Evolutionary conservation across 331 rosid species (phyloP).

Genomic region (Rosa hybrid): DNA sequence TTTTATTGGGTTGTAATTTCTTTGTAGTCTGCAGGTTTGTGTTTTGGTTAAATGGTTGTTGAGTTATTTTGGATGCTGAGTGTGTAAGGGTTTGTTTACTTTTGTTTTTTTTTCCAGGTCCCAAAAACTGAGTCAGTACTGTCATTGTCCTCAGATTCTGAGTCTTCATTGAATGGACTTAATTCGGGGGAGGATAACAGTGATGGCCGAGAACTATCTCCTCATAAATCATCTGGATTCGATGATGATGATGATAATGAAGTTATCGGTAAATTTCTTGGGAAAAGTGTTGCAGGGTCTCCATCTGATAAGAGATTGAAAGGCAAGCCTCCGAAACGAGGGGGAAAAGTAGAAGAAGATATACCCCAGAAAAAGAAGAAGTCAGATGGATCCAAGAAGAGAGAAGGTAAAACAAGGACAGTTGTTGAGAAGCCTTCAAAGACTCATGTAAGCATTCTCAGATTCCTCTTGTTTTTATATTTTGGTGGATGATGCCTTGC

Average conservation of each 20-base stretch:
- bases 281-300: slow-evolving; percentile 30
- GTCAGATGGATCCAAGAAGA: slow-evolving; percentile 30
- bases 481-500: neutral
- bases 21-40: neutral
- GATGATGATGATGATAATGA: slow-evolving; percentile 30
- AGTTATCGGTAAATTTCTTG: slow-evolving; percentile 23
- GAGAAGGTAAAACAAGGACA: slow-evolving; percentile 36
- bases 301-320: slow-evolving; percentile 35
- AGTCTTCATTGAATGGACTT: slow-evolving; percentile 37
- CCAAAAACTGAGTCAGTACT: slow-evolving; percentile 46
- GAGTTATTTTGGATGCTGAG: slow-evolving; percentile 18
- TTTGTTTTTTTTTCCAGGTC: slow-evolving; percentile 36
- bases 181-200: slow-evolving; percentile 32
- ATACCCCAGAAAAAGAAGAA: slow-evolving; percentile 40
- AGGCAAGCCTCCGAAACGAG: slow-evolving; percentile 27
- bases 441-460: slow-evolving; percentile 39
- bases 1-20: neutral
- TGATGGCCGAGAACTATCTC: slow-evolving; percentile 41
- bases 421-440: slow-evolving; percentile 30
- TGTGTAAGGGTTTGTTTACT: neutral
- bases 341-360: slow-evolving; percentile 31
- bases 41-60: neutral
- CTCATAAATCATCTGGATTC: slow-evolving; percentile 31
- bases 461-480: neutral
- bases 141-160: slow-evolving; percentile 64